These are phyloP conservation scores for Hymenoscyphus repandus DNA, from an alignment of 2,329 filamentous ascomycete species.

Conservation along the genomic window DNA sequence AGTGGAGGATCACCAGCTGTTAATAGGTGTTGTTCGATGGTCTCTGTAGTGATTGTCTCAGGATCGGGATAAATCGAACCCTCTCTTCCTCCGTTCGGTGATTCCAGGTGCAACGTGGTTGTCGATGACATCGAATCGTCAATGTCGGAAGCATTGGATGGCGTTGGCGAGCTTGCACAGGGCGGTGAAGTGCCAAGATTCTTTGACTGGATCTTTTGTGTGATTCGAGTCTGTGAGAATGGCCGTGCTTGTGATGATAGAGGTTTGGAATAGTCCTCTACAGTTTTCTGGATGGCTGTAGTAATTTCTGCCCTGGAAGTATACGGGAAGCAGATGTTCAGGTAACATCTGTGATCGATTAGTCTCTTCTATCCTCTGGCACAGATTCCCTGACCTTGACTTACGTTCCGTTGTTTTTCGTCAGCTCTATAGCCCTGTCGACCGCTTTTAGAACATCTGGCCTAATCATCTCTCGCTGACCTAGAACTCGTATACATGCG, in stretches of 20 bases:
- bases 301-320: constrained; percentile 95
- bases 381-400: constrained; percentile 16
- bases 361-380: constrained; percentile 9
- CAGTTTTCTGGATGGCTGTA: constrained; percentile 78
- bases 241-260: constrained; percentile 59
- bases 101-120: constrained; percentile 41
- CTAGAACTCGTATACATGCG: constrained; percentile 77
- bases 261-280: constrained; percentile 77
- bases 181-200: constrained; percentile 37
- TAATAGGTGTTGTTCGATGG: constrained; percentile 80
- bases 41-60: constrained; percentile 80
- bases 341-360: constrained; percentile 44
- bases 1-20: constrained; percentile 80
- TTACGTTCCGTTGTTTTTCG: constrained; percentile 77
- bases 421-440: constrained; percentile 79
- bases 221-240: constrained; percentile 84
- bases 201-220: constrained; percentile 74
- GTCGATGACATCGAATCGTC: constrained; percentile 54
- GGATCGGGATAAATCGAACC: constrained; percentile 59
- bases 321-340: constrained; percentile 98
- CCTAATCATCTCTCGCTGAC: constrained; percentile 76
- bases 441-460: constrained; percentile 85
- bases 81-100: constrained; percentile 25
- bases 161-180: constrained; percentile 43
- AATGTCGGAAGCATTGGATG: constrained; percentile 36